Evolutionary conservation across 352 stramenopile genomes (phyloP).

Genomic region (Phytophthora gonapodyides): DNA sequence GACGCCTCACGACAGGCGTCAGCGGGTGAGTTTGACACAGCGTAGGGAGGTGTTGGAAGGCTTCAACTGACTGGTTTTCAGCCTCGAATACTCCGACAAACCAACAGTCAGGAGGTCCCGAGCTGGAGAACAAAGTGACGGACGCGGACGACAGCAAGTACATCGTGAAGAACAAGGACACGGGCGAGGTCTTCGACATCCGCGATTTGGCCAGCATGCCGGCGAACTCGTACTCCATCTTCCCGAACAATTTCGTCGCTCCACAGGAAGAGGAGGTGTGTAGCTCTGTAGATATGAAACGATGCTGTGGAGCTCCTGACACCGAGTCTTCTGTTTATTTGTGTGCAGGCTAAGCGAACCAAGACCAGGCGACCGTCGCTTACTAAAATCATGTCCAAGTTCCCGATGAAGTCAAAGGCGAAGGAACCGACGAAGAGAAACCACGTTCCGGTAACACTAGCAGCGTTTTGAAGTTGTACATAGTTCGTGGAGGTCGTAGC

Average conservation of each 20-base stretch:
- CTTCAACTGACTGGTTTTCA: slow-evolving; percentile 7
- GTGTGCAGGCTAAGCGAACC: slow-evolving; percentile 42
- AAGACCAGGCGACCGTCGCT: slow-evolving; percentile 64
- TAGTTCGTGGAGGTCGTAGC: background rate
- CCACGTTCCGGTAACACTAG: slow-evolving; percentile 50
- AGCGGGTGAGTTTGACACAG: slow-evolving; percentile 15
- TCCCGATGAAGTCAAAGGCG: slow-evolving; percentile 69
- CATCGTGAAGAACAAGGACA: slow-evolving; percentile 84
- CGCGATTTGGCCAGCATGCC: slow-evolving; percentile 60
- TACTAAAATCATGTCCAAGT: slow-evolving; percentile 72
- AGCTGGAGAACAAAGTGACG: slow-evolving; percentile 23
- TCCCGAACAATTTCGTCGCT: slow-evolving; percentile 67
- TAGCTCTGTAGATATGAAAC: background rate
- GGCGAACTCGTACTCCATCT: slow-evolving; percentile 75
- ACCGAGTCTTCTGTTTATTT: background rate
- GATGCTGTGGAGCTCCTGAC: background rate
- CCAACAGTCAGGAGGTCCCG: slow-evolving; percentile 2
- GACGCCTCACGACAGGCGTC: slow-evolving; percentile 35
- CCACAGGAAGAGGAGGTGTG: slow-evolving; percentile 47
- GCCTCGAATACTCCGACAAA: slow-evolving; percentile 18
- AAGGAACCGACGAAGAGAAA: slow-evolving; percentile 61
- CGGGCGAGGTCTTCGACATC: slow-evolving; percentile 80
- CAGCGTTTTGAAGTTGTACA: background rate
- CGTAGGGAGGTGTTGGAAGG: background rate
- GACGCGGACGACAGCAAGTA: slow-evolving; percentile 62